These are phyloP conservation scores for Coprinopsis strossmayeri DNA, from an alignment of 768 basidiomycete species.

Conservation along the genomic window DNA sequence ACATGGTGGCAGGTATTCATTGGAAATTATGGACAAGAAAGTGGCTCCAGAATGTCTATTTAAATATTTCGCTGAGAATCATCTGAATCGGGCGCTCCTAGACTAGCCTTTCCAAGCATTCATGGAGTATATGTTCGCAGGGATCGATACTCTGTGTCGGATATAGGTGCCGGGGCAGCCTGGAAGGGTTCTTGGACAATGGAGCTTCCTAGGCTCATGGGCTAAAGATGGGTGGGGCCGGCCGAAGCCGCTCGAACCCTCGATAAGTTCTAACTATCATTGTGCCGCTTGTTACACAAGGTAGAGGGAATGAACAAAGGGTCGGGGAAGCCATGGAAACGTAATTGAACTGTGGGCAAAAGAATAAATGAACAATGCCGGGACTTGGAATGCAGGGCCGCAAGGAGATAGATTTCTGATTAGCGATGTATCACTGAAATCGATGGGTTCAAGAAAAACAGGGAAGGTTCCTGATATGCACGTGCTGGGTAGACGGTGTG, in stretches of 20 bases:
- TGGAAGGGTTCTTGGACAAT: not conserved
- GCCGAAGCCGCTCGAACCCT: not conserved
- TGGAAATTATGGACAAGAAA: no score
- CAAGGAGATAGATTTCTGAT: conserved; percentile 37
- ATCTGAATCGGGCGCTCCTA: not conserved
- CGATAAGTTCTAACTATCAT: not conserved
- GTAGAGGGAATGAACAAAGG: not conserved
- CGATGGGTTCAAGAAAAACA: conserved; percentile 27
- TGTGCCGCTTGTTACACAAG: not conserved
- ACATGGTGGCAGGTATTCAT: no score
- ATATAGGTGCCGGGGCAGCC: conserved; percentile 2
- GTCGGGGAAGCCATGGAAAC: conserved; percentile 2
- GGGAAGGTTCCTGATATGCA: conserved; percentile 37
- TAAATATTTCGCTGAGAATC: no score
- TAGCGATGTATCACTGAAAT: conserved; percentile 25
- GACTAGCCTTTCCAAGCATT: no score
- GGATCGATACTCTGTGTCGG: conserved; percentile 1
- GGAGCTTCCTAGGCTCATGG: no score
- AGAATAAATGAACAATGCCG: conserved; percentile 9
- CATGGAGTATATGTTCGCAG: not conserved
- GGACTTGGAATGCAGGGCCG: conserved; percentile 15
- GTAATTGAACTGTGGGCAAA: conserved; percentile 3
- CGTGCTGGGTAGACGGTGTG: conserved; percentile 30
- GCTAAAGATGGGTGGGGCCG: no score
- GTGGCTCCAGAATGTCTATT: no score